phyloP scores from a whole-genome alignment of 2,329 filamentous ascomycete species.

The Trichoderma arundinaceum region DNA sequence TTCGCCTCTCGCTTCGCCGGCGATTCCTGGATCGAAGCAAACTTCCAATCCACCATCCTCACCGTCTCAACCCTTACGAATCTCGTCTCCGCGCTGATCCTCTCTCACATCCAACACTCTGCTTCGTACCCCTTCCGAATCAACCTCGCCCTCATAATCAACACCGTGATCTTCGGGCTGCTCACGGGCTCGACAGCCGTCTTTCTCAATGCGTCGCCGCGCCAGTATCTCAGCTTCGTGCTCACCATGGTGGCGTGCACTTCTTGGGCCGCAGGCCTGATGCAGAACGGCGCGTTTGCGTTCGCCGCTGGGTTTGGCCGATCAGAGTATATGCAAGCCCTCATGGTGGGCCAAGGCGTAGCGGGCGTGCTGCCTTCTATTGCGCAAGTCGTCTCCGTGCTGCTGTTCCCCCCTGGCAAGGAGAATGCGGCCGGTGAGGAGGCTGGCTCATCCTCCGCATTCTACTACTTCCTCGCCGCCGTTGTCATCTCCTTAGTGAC shows the following conservation, averaged over 20 bases:
- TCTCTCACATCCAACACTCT: slow-evolving; percentile 78
- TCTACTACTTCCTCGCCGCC: slow-evolving; percentile 90
- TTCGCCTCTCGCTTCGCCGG: slow-evolving; percentile 81
- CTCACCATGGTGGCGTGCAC: slow-evolving; percentile 81
- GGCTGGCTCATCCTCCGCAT: slow-evolving; percentile 65
- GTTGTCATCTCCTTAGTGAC: slow-evolving; percentile 74
- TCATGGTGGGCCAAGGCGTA: slow-evolving; percentile 93
- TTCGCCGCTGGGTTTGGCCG: slow-evolving; percentile 86
- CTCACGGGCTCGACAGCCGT: slow-evolving; percentile 79
- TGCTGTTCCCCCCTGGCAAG: slow-evolving; percentile 56
- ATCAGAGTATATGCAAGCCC: slow-evolving; percentile 89
- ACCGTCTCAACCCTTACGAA: slow-evolving; percentile 87
- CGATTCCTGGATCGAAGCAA: slow-evolving; percentile 72
- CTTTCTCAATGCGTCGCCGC: slow-evolving; percentile 66
- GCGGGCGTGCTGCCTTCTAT: slow-evolving; percentile 89
- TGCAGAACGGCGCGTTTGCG: slow-evolving; percentile 93
- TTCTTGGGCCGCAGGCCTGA: slow-evolving; percentile 79
- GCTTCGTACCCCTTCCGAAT: slow-evolving; percentile 92
- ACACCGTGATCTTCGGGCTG: slow-evolving; percentile 75
- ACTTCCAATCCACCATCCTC: slow-evolving; percentile 90
- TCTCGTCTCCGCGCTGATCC: slow-evolving; percentile 73
- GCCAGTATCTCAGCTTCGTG: slow-evolving; percentile 78
- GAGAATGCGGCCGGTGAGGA: slow-evolving; percentile 38
- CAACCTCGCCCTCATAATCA: slow-evolving; percentile 74
- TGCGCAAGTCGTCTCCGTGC: slow-evolving; percentile 83